Evolutionary conservation across 2,329 filamentous ascomycete species (phyloP), one percentile per base, ranked within the genome.

Genomic region (Cladophialophora bantiana): DNA sequence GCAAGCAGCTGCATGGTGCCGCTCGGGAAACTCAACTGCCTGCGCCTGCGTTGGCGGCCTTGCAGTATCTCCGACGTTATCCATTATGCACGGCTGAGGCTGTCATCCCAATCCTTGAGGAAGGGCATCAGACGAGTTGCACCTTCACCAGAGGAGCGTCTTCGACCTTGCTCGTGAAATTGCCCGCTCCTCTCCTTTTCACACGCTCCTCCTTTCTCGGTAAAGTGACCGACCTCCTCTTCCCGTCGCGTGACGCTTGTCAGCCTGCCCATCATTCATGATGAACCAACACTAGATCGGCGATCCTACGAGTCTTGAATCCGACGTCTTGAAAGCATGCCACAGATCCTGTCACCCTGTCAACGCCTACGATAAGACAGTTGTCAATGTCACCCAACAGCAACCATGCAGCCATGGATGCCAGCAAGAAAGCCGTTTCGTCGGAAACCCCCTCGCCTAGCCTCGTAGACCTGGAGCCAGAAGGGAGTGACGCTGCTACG

Each of bases 321-420:
- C 52, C 13, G 35, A 13, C 36, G 40, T 13, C 42, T 64, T 31
- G 31, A 34, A 63, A 63, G 35, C 55, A 67, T 63, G 64, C 45
- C 18, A 45, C 50, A 48, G 58, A 32, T 38, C 34, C 56, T 54
- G 13, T 36, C 4, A 15, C 32, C 9, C 15, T 4, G 34, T 42
- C 50, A 35, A 61, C 26, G 31, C 35, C 31, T 10, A 26, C 20
- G 6, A 13, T 52, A 58, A 53, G 9, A 42, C 48, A 59, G 52
- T 38, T 64, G 32, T 61, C 64, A 20, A 69, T 69, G 68, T 65
- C 68, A 48, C 32, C 64, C 5, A 57, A 65, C 59, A 42, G 48
- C 66, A 64, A 63, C 38, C 66, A 68, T 68, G 65, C 68, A 58
- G 53, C 38, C 36, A 69, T 69, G 68, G 68, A 63, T 54, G 34